phyloP scores from a whole-genome alignment of 441 rosid genomes.

The Rhodomyrtus psidioides region DNA sequence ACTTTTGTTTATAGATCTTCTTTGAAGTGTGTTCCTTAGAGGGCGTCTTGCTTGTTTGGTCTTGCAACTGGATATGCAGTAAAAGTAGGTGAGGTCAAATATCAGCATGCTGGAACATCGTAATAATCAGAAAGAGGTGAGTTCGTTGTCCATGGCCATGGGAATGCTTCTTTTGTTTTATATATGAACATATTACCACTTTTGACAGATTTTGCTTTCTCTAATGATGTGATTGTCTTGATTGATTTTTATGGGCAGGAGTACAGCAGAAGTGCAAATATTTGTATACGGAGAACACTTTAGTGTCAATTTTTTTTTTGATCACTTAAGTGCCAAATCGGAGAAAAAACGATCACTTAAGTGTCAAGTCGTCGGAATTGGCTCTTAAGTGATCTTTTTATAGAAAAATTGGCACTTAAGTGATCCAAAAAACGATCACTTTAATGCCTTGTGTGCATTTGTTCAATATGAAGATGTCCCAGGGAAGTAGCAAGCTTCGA shows the following conservation, averaged over 20 bases:
- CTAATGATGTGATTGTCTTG: neutral
- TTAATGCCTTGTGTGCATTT: too few species aligned
- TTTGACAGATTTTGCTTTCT: neutral
- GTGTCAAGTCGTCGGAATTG: too few species aligned
- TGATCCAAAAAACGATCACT: too few species aligned
- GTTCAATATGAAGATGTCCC: too few species aligned
- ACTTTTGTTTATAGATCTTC: neutral
- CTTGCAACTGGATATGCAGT: conserved; percentile 28
- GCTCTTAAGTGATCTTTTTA: too few species aligned
- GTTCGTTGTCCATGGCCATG: conserved; percentile 5
- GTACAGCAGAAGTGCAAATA: too few species aligned
- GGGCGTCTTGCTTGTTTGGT: neutral
- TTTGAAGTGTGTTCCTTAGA: neutral
- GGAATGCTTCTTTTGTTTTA: neutral
- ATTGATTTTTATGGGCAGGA: neutral
- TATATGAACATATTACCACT: neutral
- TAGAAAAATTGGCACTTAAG: too few species aligned
- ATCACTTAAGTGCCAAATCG: too few species aligned
- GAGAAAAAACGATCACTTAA: too few species aligned
- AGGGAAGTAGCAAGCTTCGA: too few species aligned
- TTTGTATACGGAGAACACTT: too few species aligned
- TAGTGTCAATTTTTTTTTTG: too few species aligned
- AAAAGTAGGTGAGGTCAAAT: conserved; percentile 42
- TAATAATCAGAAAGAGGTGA: conserved; percentile 48
- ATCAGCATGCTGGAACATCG: conserved; percentile 33